These are phyloP conservation scores for Begonia masoniana DNA, from an alignment of 306 rosid species.

Conservation along the genomic window DNA sequence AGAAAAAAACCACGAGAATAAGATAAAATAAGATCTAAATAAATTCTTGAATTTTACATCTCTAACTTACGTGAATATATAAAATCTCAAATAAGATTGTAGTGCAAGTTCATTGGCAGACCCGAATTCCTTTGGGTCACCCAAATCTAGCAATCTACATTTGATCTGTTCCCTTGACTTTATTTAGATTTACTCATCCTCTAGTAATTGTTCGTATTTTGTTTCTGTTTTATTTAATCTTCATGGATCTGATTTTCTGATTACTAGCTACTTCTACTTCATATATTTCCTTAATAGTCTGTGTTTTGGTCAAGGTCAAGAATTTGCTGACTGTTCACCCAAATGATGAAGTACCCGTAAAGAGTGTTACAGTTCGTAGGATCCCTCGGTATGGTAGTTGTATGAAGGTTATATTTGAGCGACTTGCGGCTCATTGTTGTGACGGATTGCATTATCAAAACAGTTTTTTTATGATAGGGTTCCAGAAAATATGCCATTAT, in stretches of 20 bases:
- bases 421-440: no score
- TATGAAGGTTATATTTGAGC: slow-evolving; percentile 5
- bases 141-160: no score
- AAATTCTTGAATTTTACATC: no score
- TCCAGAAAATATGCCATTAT: slow-evolving; percentile 62
- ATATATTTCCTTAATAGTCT: no score
- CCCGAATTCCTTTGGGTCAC: no score
- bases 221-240: background rate
- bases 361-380: slow-evolving; percentile 79
- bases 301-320: slow-evolving; percentile 41
- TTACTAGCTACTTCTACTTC: background rate
- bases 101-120: no score
- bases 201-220: background rate
- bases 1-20: no score
- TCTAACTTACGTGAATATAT: no score
- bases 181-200: background rate
- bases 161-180: no score
- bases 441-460: no score
- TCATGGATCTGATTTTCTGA: slow-evolving; percentile 1
- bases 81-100: no score
- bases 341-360: slow-evolving; percentile 65
- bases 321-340: slow-evolving; percentile 68
- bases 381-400: slow-evolving; percentile 61
- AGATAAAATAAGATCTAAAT: no score
- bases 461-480: slow-evolving; percentile 26